These are phyloP conservation scores for Rachicladosporium sp. DNA, from an alignment of 2,329 filamentous ascomycete species.

Conservation along the genomic window DNA sequence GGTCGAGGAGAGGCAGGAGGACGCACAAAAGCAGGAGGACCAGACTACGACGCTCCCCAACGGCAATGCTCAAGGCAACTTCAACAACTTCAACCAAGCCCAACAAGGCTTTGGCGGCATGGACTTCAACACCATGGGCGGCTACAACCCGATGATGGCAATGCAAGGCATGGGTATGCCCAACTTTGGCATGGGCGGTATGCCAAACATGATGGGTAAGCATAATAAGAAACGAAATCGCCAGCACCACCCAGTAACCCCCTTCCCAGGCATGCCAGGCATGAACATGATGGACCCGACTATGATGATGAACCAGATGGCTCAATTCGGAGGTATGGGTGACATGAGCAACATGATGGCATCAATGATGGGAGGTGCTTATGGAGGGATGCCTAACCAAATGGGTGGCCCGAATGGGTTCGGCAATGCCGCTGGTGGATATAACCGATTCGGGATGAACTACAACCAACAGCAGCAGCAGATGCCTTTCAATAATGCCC, in stretches of 20 bases:
- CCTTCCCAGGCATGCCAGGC: conserved; percentile 54
- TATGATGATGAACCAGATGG: conserved; percentile 57
- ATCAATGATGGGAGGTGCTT: conserved; percentile 27
- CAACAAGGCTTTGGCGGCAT: conserved; percentile 12
- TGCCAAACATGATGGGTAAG: conserved; percentile 69
- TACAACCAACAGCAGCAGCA: conserved; percentile 27
- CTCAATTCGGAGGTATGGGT: conserved; percentile 67
- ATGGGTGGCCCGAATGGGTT: conserved; percentile 22
- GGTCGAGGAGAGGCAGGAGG: conserved; percentile 8
- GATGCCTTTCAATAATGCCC: conserved; percentile 39
- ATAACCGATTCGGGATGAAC: conserved; percentile 24
- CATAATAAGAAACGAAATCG: conserved; percentile 10
- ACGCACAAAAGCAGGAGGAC: conserved; percentile 8
- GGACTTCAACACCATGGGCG: conserved; percentile 30
- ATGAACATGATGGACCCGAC: conserved; percentile 66
- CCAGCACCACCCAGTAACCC: not conserved
- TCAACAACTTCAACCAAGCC: conserved; percentile 13
- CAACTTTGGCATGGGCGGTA: conserved; percentile 36
- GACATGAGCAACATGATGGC: conserved; percentile 35
- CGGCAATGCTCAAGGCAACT: conserved; percentile 5
- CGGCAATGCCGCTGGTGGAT: conserved; percentile 44
- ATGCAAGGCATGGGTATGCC: conserved; percentile 35
- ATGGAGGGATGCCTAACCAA: conserved; percentile 32
- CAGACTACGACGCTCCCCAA: conserved; percentile 1
- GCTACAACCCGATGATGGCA: conserved; percentile 65